Base-by-base conservation (phyloP, 2,329 filamentous ascomycete species). In the Colletotrichum abscissum region DNA sequence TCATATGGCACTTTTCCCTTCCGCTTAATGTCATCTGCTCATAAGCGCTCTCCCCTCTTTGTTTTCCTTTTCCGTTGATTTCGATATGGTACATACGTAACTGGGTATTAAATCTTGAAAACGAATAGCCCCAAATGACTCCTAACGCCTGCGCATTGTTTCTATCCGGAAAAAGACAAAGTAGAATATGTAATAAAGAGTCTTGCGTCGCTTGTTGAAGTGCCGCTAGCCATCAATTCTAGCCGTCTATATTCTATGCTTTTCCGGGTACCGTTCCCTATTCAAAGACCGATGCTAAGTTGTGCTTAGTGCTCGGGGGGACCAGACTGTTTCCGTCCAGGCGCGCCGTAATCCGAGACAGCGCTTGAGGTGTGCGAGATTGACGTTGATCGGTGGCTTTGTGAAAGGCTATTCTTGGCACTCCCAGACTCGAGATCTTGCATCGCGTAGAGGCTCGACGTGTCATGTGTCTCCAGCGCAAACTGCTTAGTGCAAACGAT, bases 341-440 rank as follows among this genome's bases (percentile, higher is more conserved):
- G 28, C 2, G 55, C 56, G 28, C 33, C 60, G 22, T 60, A 35
- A 28, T 62, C 67, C 8, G 70, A 70, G 19, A 62, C 28, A 12
- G 26, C 33, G 33, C 46, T 70, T 49, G 60, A 65, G 5, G 26
- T 49, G 30, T 70, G 70, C 12, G 70, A 73, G 9, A 56, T 42
- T 5, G 70, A 68, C 5, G 58, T 58, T 16, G 69, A 72, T 52
- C 69, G 38, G 46, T 42, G 58, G 35, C 69, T 72, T 30, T 42
- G 60, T 28, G 60, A 38, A 28, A 46, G 60, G 46, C 60, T 65
- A 35, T 56, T 30, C 11, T 65, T 62, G 28, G 60, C 28, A 46
- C 60, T 70, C 26, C 46, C 60, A 1, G 60, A 28, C 70, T 73
- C 67, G 6, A 70, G 55, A 24, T 70, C 67, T 52, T 56, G 62